Conservation (phyloP, 2,329 filamentous ascomycete species). For the Chalara sp. region DNA sequence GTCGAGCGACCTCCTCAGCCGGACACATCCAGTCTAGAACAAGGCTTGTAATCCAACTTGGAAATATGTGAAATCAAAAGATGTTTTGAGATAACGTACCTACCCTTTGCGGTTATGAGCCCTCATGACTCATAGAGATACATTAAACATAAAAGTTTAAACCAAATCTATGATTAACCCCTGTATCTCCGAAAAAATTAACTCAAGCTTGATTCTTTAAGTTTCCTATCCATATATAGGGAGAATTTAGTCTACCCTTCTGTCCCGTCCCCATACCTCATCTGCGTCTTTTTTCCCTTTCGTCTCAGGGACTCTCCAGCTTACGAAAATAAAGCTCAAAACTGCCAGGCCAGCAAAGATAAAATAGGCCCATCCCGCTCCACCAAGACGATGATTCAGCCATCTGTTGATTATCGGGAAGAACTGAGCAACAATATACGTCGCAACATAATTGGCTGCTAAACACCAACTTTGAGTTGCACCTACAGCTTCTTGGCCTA, state of each 20-base stretch:
- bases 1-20: no score
- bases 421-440: slow-evolving; percentile 89
- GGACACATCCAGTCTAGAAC: no score
- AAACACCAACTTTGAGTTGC: slow-evolving; percentile 86
- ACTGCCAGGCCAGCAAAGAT: slow-evolving; percentile 75
- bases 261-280: slow-evolving; percentile 79
- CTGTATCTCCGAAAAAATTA: no score
- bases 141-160: no score
- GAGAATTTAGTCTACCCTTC: slow-evolving; percentile 16
- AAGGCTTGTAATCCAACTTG: no score
- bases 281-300: slow-evolving; percentile 76
- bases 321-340: slow-evolving; percentile 65
- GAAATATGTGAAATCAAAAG: no score
- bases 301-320: slow-evolving; percentile 75
- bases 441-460: slow-evolving; percentile 82
- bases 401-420: slow-evolving; percentile 81
- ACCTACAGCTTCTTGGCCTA: slow-evolving; percentile 83
- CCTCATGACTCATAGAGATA: no score
- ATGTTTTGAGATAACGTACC: no score
- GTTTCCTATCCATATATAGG: no score
- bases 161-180: no score
- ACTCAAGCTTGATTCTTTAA: no score
- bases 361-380: slow-evolving; percentile 80
- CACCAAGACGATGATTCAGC: slow-evolving; percentile 56
- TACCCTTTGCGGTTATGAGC: no score